A percentile compares a stretch with the other conserved stretches of the same genome.
Evolutionary conservation across 2,329 filamentous ascomycete genomes (phyloP).

Genomic region (Xylariales sp.): DNA sequence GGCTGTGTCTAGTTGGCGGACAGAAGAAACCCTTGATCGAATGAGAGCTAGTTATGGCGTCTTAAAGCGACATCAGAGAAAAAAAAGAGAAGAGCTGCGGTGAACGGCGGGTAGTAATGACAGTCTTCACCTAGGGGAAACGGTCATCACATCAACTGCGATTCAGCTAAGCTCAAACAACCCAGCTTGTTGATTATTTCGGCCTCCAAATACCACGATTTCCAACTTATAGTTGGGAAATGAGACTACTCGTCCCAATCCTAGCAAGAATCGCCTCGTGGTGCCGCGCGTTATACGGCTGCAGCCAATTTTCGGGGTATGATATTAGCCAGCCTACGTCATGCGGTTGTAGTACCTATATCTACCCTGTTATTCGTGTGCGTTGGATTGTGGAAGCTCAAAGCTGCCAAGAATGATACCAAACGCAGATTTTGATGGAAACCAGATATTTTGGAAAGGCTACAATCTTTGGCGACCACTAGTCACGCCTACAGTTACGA

Average conservation of each 20-base stretch:
- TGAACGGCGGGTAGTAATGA: conserved; percentile 5
- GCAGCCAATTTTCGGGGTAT: conserved; percentile 7
- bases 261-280: not conserved
- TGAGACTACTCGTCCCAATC: not conserved
- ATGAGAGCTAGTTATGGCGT: conserved; percentile 51
- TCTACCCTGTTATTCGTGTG: not conserved
- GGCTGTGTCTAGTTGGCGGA: conserved; percentile 71
- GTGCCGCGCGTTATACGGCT: not conserved
- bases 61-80: not conserved
- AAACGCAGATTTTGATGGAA: conserved; percentile 1
- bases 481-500: not conserved
- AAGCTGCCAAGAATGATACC: not conserved
- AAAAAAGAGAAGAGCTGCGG: conserved; percentile 6
- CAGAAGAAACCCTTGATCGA: conserved; percentile 75
- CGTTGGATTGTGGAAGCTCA: conserved; percentile 1
- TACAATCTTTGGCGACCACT: not conserved
- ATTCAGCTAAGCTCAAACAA: conserved; percentile 5
- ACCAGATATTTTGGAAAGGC: conserved; percentile 6
- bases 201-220: conserved; percentile 4
- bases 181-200: conserved; percentile 10
- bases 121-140: conserved; percentile 10
- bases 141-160: conserved; percentile 9
- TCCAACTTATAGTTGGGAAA: not conserved
- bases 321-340: not conserved
- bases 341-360: not conserved